A percentile compares a stretch with the other conserved stretches of the same genome.
phyloP scores from a whole-genome alignment of 2,329 filamentous ascomycete species.

The Fusarium sp. region DNA sequence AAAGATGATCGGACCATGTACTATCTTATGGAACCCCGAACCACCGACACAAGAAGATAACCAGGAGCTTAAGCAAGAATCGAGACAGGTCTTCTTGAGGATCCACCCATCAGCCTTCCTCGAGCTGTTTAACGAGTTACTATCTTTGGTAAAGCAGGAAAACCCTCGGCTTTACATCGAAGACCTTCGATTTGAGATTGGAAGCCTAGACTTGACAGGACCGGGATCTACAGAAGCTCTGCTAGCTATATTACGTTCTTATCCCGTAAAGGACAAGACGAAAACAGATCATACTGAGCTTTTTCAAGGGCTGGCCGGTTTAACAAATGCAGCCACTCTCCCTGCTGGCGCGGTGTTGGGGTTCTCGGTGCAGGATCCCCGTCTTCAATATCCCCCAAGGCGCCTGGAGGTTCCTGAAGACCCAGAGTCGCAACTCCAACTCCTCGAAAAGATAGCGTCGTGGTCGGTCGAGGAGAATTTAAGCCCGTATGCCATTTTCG shows the following conservation, averaged over 20 bases:
- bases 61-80: constrained; percentile 36
- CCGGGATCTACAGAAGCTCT: constrained; percentile 85
- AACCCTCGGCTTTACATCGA: constrained; percentile 71
- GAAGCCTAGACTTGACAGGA: constrained; percentile 66
- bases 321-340: constrained; percentile 75
- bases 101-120: constrained; percentile 85
- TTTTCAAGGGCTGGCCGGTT: constrained; percentile 63
- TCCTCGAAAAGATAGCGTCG: constrained; percentile 69
- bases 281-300: constrained; percentile 55
- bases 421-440: constrained; percentile 48
- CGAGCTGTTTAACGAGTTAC: constrained; percentile 72
- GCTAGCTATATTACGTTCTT: constrained; percentile 71
- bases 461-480: constrained; percentile 72
- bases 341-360: constrained; percentile 75
- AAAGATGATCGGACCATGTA: constrained; percentile 75
- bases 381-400: constrained; percentile 79
- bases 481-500: constrained; percentile 69
- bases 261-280: constrained; percentile 46
- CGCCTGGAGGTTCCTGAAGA: constrained; percentile 57
- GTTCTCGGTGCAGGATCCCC: constrained; percentile 81
- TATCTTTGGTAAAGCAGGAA: constrained; percentile 66
- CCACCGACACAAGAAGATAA: constrained; percentile 41
- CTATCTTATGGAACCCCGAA: constrained; percentile 77
- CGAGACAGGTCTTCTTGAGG: constrained; percentile 70
- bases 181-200: constrained; percentile 75